Evolutionary conservation across 2,329 filamentous ascomycete species (phyloP), one percentile per base, ranked within the genome.

Genomic region (Pyricularia sp.): DNA sequence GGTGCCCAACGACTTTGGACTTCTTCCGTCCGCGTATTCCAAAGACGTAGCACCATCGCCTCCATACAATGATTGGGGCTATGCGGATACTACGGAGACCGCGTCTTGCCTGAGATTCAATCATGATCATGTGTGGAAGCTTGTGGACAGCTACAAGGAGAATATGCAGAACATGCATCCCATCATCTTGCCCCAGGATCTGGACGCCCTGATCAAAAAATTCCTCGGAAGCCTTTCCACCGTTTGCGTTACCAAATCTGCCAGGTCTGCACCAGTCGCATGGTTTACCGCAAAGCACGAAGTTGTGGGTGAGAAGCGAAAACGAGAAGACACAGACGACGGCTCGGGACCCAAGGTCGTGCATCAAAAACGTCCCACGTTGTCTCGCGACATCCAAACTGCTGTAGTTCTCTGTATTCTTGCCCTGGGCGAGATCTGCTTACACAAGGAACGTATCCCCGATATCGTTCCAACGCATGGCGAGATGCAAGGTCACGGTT

Each of bases 381-480:
- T 42, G 36, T 85, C 84, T 72, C 83, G 90, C 68, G 92, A 90
- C 9, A 88, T 95, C 20, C 86, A 89, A 68, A 97, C 92, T 72
- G 93, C 93, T 0, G 84, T 98, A 58, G 87, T 97, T 1, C 84
- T 97, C 2, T 83, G 94, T 4, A 88, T 97, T 0, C 83, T 98
- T 68, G 94, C 94, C 0, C 81, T 99, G 6, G 95, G 95, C 25
- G 93, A 93, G 74, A 91, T 98, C 12, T 94, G 92, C 74, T 77
- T 82, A 11, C 78, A 85, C 72, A 83, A 81, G 64, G 81, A 83
- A 0, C 73, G 65, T 10, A 81, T 90, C 3, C 86, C 86, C 0
- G 86, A 89, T 67, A 81, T 90, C 2, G 83, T 91, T 9, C 83
- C 82, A n/a, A 25, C 42, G 42, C 17, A 50, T 50, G 42, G 42